These are phyloP conservation scores for Pseudogymnoascus sp. DNA, from an alignment of 2,329 filamentous ascomycete genomes.

Conservation along the genomic window DNA sequence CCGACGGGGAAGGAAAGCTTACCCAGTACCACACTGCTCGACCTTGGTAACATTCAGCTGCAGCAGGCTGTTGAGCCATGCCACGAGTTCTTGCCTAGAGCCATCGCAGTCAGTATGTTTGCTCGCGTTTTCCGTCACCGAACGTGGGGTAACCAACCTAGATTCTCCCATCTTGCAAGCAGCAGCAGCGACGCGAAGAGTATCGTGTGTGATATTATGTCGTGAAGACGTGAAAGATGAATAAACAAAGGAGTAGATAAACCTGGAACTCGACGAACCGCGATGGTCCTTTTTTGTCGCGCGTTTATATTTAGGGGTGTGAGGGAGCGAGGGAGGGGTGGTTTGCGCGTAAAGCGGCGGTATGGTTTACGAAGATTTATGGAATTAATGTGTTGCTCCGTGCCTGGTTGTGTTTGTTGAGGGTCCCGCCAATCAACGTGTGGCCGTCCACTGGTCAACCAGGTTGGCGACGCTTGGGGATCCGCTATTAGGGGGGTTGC, in stretches of 20 bases:
- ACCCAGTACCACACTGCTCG: constrained; percentile 98
- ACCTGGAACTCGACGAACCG: neutral
- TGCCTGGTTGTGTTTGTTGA: constrained; percentile 1
- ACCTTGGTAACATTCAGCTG: constrained; percentile 98
- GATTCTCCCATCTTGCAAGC: constrained; percentile 7
- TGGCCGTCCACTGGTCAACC: constrained; percentile 1
- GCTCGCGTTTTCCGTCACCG: neutral
- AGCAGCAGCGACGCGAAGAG: neutral
- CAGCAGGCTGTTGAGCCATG: constrained; percentile 95
- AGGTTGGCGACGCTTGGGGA: neutral
- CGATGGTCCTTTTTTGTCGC: neutral
- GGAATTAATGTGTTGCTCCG: constrained; percentile 5
- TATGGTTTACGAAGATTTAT: constrained; percentile 8
- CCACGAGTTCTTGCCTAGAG: constrained; percentile 83
- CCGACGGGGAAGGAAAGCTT: constrained; percentile 30
- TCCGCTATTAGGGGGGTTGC: constrained; percentile 5
- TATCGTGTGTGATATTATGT: neutral
- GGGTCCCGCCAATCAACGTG: constrained; percentile 3
- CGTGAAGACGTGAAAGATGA: neutral
- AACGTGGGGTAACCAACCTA: constrained; percentile 8
- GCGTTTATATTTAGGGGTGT: neutral
- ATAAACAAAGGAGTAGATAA: neutral
- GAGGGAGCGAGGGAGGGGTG: neutral
- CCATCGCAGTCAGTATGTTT: neutral
- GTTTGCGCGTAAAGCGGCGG: constrained; percentile 3